Conservation (phyloP, 768 basidiomycete species). For the Russula dissimulans region DNA sequence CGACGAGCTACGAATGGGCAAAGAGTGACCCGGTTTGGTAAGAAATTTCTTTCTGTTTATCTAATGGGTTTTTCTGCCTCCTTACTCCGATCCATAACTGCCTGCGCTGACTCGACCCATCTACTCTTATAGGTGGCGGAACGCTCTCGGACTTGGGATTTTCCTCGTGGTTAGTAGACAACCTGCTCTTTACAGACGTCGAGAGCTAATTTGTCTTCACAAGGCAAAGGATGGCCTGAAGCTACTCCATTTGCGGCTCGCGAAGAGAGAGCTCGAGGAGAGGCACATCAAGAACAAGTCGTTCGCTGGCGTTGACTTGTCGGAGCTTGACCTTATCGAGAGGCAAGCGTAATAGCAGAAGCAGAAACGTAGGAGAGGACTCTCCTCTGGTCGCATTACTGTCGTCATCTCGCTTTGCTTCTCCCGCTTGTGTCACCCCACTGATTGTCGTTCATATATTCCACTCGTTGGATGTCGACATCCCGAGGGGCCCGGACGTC, state of each 20-base stretch:
- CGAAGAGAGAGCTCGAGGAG: conserved; percentile 62
- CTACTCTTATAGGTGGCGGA: conserved; percentile 44
- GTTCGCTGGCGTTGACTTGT: conserved; percentile 63
- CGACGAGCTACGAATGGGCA: conserved; percentile 51
- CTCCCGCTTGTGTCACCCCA: neutral
- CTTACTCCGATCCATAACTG: too few species aligned
- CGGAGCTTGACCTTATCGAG: conserved; percentile 53
- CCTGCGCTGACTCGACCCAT: neutral
- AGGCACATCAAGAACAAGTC: conserved; percentile 59
- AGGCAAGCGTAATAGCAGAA: neutral
- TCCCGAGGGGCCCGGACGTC: too few species aligned
- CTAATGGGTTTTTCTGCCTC: too few species aligned
- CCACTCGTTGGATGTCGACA: too few species aligned
- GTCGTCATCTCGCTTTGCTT: neutral
- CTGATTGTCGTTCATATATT: neutral
- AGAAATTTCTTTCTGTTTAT: neutral
- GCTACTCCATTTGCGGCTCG: conserved; percentile 57
- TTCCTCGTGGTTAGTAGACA: conserved; percentile 46
- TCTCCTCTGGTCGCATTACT: neutral
- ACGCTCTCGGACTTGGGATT: conserved; percentile 55
- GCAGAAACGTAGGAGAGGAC: neutral
- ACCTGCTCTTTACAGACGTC: neutral
- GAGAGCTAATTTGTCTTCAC: neutral
- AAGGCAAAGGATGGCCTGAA: conserved; percentile 63
- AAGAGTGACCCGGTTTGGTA: conserved; percentile 70